Conservation (phyloP, 1,284 basidiomycete genomes). For the Xerocomus cyaneibrunnescens region DNA sequence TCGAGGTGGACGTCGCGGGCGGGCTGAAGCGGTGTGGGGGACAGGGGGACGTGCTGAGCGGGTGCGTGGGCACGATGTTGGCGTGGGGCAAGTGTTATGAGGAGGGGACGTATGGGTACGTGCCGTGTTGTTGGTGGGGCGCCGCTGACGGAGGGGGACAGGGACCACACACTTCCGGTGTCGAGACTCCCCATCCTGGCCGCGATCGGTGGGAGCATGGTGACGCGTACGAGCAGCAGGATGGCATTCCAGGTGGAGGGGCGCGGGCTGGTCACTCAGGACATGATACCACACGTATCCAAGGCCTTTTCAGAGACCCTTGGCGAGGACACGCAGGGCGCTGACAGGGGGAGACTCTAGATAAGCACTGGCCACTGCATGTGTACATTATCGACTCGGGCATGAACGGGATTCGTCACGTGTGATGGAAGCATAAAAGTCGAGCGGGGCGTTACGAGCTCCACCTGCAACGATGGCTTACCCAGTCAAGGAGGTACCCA, state of each 20-base stretch:
- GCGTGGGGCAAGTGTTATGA: slow-evolving; percentile 96
- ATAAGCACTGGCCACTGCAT: not conserved
- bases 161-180: slow-evolving; percentile 51
- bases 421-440: slow-evolving; percentile 22
- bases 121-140: slow-evolving; percentile 1
- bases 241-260: slow-evolving; percentile 75
- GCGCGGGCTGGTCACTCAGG: slow-evolving; percentile 85
- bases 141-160: slow-evolving; percentile 19
- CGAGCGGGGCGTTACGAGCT: not conserved
- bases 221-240: slow-evolving; percentile 82
- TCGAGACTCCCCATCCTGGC: slow-evolving; percentile 80
- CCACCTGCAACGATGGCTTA: slow-evolving; percentile 38
- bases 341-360: slow-evolving; percentile 39
- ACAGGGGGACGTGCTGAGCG: slow-evolving; percentile 93
- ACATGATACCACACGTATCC: slow-evolving; percentile 80
- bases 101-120: slow-evolving; percentile 72
- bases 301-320: slow-evolving; percentile 75
- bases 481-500: slow-evolving; percentile 60
- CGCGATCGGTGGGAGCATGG: slow-evolving; percentile 84
- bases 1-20: slow-evolving; percentile 71
- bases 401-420: slow-evolving; percentile 23
- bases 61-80: slow-evolving; percentile 83
- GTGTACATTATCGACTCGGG: slow-evolving; percentile 5
- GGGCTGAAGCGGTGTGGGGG: slow-evolving; percentile 93
- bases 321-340: slow-evolving; percentile 49